Base-by-base conservation (phyloP, 257 asterid genomes). In the Ligustrum vulgare region DNA sequence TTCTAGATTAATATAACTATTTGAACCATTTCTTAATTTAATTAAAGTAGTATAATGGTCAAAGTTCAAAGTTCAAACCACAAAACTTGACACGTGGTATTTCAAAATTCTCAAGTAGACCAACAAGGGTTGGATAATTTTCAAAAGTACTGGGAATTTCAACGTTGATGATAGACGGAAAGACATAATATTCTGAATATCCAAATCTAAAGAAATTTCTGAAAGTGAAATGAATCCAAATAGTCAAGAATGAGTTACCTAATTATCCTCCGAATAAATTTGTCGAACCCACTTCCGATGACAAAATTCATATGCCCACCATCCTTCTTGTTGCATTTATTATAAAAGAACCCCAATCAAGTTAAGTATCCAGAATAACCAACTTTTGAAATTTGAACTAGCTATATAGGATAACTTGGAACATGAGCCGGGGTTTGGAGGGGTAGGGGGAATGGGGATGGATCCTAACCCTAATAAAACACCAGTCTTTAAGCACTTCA, bases 221-320 rank as follows among this genome's bases (percentile, higher is more conserved):
- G 0, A 56, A 7, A 56, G 64, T 4, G 13, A 56, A n/a, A 56
- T 56, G 4, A 56, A 56, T 56, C 13, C 13, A n/a, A n/a, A 56
- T n/a, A 20, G 32, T 60, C 25, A 70, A 64, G 18, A 72, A 49
- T 1, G 47, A 66, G 77, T 73, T 87, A 95, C 99, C 97, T 93
- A 89, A 0, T 87, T 97, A 70, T 90, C 97, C 89, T 95, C 99
- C 88, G 87, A 13, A 82, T 95, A 98, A 81, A 95, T 78, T 82
- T 95, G 99, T 11, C 98, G 92, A 85, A 95, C 54, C 73, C 72
- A 84, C 81, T 82, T 85, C 84, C 87, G 88, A 80, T 91, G 87
- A 80, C 99, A 95, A 80, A 95, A 93, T 84, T 95, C 99, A 85
- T 95, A 95, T 58, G 97, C 83, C 99, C 99, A 95, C 99, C 99